Evolutionary conservation across 2,329 filamentous ascomycete genomes (phyloP), one percentile per base, ranked within the genome.

Genomic region (Diaporthe destruens): DNA sequence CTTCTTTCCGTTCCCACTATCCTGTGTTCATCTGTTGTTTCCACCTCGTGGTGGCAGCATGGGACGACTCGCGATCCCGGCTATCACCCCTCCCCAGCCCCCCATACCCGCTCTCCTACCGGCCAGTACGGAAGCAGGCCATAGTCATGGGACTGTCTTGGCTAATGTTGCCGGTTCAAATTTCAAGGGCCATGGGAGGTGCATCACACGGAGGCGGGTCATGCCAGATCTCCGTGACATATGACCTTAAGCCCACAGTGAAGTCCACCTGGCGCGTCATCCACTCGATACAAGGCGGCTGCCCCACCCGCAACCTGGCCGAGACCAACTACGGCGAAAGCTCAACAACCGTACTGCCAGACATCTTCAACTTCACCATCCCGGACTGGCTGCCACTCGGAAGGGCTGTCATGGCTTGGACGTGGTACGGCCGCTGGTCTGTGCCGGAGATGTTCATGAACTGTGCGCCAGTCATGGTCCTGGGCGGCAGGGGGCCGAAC

Each of bases 271-370:
- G 61, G 61, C 44, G 61, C 4, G 61, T 66, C 6, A 66, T 66
- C 14, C 61, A 66, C 32, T 66, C 61, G 32, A 66, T 66, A 20
- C 61, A 66, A 20, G 61, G 61, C 6, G 61, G 61, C 44, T 66
- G 61, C 32, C 61, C 61, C 6, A 66, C 53, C 47, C 61, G 61
- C 61, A 53, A 53, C 61, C 32, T 66, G 32, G 39, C 47, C 32
- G 61, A 66, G 32, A 53, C 44, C n/a, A 66, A 66, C 32, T 66
- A 66, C n/a, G 61, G 61, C 47, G 61, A 66, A 14, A 66, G 61
- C 32, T 47, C 47, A 3, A 66, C 61, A 3, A 66, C 61, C 0
- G 12, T 66, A 3, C 61, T 66, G 3, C 61, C 61, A 5, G 47
- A 53, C 14, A 29, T 53, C 16, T 66, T 39, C 32, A 66, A 66